phyloP scores from a whole-genome alignment of 179 eudicot species.

The Heliamphora pulchella region DNA sequence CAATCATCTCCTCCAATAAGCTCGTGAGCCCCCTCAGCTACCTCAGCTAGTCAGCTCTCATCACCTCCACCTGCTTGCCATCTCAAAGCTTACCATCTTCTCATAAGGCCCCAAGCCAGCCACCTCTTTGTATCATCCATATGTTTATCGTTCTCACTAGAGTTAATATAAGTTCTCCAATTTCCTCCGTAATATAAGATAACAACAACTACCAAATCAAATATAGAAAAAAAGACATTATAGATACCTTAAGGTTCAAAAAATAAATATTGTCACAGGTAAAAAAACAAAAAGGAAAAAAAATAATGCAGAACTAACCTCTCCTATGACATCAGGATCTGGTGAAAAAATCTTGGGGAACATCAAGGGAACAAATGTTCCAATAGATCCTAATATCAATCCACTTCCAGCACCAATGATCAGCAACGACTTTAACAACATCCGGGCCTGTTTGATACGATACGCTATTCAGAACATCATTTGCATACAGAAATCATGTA shows the following conservation, averaged over 20 bases:
- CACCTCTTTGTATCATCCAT: no score
- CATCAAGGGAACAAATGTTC: conserved; percentile 66
- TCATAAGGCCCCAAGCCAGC: no score
- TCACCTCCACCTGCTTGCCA: no score
- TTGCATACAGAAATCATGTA: conserved; percentile 1
- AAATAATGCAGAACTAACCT: conserved; percentile 40
- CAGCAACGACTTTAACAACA: conserved; percentile 64
- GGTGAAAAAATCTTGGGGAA: conserved; percentile 70
- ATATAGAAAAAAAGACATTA: not conserved
- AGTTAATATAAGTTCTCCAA: not conserved
- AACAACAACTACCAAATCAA: not conserved
- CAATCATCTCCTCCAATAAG: no score
- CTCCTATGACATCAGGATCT: conserved; percentile 60
- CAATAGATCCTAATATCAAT: conserved; percentile 54
- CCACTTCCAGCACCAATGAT: conserved; percentile 68
- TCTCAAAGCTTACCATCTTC: no score
- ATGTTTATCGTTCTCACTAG: not conserved
- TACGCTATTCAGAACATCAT: conserved; percentile 10
- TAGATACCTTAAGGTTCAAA: not conserved
- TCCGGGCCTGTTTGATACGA: conserved; percentile 51
- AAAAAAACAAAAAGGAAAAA: conserved; percentile 5
- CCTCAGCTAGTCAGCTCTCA: no score
- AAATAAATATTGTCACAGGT: not conserved
- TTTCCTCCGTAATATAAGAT: not conserved
- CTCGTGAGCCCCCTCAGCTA: no score